These are phyloP conservation scores for Cadophora luteo-olivacea DNA, from an alignment of 2,329 filamentous ascomycete genomes.

Conservation along the genomic window DNA sequence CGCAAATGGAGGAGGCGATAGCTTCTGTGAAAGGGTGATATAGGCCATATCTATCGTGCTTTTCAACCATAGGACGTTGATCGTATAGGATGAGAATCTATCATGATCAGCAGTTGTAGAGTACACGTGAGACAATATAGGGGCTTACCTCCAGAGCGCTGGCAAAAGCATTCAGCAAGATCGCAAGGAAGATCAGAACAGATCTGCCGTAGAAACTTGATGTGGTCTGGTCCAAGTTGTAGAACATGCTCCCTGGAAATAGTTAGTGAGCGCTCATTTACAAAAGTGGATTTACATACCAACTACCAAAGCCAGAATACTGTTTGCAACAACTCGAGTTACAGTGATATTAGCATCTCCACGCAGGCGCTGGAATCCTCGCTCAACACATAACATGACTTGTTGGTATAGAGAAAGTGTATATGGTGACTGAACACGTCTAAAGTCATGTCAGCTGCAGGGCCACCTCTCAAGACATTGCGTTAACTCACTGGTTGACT, in stretches of 20 bases:
- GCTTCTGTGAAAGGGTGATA: constrained; percentile 92
- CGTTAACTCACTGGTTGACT: constrained; percentile 43
- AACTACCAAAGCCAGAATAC: constrained; percentile 65
- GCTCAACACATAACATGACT: constrained; percentile 66
- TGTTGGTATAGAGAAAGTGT: constrained; percentile 65
- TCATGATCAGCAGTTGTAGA: constrained; percentile 47
- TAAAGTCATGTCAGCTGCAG: constrained; percentile 49
- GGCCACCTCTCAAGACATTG: not conserved
- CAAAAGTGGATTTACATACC: constrained; percentile 19
- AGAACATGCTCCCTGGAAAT: constrained; percentile 62
- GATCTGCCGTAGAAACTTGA: constrained; percentile 65
- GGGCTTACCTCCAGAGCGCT: constrained; percentile 58
- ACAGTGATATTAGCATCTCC: constrained; percentile 59
- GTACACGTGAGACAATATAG: not conserved
- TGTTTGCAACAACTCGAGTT: constrained; percentile 34
- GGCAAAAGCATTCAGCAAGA: constrained; percentile 69
- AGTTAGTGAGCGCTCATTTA: not conserved
- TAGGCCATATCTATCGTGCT: constrained; percentile 85
- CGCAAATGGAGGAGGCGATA: constrained; percentile 82
- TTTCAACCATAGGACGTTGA: constrained; percentile 63
- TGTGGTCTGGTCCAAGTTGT: constrained; percentile 60
- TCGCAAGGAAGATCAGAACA: constrained; percentile 70
- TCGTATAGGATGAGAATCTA: constrained; percentile 67
- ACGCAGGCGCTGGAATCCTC: constrained; percentile 76
- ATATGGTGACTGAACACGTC: constrained; percentile 67